These are phyloP conservation scores for Ligustrum vulgare DNA, from an alignment of 257 asterid genomes.

Conservation along the genomic window DNA sequence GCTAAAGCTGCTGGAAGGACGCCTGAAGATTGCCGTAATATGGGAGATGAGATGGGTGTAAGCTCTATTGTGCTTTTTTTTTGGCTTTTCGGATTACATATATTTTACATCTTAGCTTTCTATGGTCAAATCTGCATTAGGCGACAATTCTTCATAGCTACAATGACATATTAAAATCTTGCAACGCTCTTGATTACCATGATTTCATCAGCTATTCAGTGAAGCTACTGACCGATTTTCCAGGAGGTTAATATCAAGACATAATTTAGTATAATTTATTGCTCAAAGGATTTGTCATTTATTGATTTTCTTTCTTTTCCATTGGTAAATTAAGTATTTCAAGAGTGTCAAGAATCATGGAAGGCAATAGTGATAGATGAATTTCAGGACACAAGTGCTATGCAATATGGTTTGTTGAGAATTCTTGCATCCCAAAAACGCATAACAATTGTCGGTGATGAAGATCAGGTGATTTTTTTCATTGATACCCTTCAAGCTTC, in stretches of 20 bases:
- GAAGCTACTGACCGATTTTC: conserved; percentile 81
- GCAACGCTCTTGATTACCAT: conserved; percentile 94
- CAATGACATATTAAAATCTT: conserved; percentile 69
- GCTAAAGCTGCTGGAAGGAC: conserved; percentile 90
- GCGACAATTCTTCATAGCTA: conserved; percentile 79
- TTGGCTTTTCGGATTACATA: conserved; percentile 6
- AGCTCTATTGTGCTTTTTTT: conserved; percentile 28
- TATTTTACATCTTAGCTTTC: conserved; percentile 27
- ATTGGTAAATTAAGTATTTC: conserved; percentile 49
- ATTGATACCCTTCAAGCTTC: conserved; percentile 17
- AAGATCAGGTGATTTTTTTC: conserved; percentile 77
- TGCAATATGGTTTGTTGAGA: conserved; percentile 73
- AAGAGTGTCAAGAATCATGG: conserved; percentile 77
- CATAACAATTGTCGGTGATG: conserved; percentile 94
- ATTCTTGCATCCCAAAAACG: conserved; percentile 78
- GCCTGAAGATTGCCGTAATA: conserved; percentile 60
- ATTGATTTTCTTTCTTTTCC: conserved; percentile 27
- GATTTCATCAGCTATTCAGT: conserved; percentile 84
- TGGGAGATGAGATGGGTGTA: conserved; percentile 80
- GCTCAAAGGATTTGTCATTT: conserved; percentile 14
- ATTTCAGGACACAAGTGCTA: conserved; percentile 96
- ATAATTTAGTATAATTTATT: conserved; percentile 9
- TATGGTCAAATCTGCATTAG: conserved; percentile 46
- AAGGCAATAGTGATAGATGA: conserved; percentile 89
- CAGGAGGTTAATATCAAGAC: conserved; percentile 63